Conservation (phyloP, 2,329 filamentous ascomycete genomes). For the Diplodia mutila region DNA sequence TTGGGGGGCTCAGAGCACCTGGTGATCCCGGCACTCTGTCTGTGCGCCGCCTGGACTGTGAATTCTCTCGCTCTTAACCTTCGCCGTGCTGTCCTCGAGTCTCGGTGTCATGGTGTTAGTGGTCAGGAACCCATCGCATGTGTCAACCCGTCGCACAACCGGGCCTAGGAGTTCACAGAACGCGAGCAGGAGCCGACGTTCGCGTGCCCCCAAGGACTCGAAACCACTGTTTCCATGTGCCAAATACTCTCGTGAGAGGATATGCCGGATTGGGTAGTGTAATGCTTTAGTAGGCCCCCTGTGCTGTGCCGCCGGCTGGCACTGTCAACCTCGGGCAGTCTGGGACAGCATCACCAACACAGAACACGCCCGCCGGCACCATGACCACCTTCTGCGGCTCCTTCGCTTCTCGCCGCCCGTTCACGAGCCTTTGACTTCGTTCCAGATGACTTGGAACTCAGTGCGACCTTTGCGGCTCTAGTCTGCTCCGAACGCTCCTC, state of each 20-base stretch:
- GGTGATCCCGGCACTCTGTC: not conserved
- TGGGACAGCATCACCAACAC: not conserved
- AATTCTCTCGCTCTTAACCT: not conserved
- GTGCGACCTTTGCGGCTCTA: not conserved
- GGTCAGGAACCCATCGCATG: not conserved
- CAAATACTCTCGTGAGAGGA: not conserved
- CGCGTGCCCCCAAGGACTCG: not conserved
- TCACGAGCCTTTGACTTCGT: not conserved
- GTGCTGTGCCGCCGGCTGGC: not conserved
- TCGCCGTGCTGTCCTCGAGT: not conserved
- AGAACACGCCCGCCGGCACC: too few relatives aligned
- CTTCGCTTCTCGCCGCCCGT: not conserved
- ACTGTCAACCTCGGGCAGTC: not conserved
- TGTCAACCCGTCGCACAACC: not conserved
- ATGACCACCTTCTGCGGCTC: not conserved
- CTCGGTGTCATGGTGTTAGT: not conserved
- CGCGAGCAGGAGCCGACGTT: not conserved
- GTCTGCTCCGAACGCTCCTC: not conserved
- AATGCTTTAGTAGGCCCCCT: not conserved
- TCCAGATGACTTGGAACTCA: not conserved
- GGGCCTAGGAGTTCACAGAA: not conserved
- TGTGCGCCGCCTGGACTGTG: not conserved
- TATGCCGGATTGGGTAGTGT: not conserved
- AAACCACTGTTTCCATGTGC: not conserved
- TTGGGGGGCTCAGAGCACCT: conserved; percentile 9